A percentile compares a stretch with the other conserved stretches of the same genome.
Conservation (phyloP, 2,329 filamentous ascomycete genomes). For the Penicillium sp. region DNA sequence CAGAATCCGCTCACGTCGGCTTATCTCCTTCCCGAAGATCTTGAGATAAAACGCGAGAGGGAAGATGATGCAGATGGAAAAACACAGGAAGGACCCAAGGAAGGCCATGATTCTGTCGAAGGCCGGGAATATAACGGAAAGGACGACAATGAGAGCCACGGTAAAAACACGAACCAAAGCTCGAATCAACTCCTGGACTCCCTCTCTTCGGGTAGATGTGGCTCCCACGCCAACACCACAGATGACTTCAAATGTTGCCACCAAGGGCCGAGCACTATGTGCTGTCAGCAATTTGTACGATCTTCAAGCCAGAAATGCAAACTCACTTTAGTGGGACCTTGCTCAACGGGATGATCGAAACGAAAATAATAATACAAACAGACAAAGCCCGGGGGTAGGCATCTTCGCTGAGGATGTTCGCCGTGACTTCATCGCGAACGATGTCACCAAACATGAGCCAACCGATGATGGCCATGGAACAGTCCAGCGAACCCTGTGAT, state of each 20-base stretch:
- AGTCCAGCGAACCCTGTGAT: conserved; percentile 71
- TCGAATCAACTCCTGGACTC: conserved; percentile 59
- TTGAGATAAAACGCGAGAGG: conserved; percentile 88
- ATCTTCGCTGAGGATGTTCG: conserved; percentile 74
- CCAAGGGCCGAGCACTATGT: conserved; percentile 72
- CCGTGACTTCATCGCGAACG: conserved; percentile 86
- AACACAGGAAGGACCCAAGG: conserved; percentile 86
- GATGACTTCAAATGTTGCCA: conserved; percentile 80
- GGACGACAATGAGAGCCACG: conserved; percentile 70
- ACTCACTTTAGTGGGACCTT: conserved; percentile 82
- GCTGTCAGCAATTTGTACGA: conserved; percentile 19
- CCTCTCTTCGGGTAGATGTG: conserved; percentile 36
- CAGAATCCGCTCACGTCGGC: conserved; percentile 60
- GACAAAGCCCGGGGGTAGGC: conserved; percentile 74
- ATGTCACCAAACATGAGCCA: conserved; percentile 91
- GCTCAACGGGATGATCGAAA: conserved; percentile 89
- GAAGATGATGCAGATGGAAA: conserved; percentile 90
- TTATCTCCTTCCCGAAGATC: conserved; percentile 76
- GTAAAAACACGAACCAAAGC: conserved; percentile 64
- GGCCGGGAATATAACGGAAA: conserved; percentile 71
- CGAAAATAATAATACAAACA: conserved; percentile 79
- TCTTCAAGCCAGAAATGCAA: background rate
- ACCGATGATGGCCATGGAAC: conserved; percentile 77
- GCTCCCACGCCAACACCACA: conserved; percentile 65
- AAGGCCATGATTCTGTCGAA: conserved; percentile 92